These are phyloP conservation scores for Canavalia ensiformis DNA, from an alignment of 306 rosid genomes.

Conservation along the genomic window DNA sequence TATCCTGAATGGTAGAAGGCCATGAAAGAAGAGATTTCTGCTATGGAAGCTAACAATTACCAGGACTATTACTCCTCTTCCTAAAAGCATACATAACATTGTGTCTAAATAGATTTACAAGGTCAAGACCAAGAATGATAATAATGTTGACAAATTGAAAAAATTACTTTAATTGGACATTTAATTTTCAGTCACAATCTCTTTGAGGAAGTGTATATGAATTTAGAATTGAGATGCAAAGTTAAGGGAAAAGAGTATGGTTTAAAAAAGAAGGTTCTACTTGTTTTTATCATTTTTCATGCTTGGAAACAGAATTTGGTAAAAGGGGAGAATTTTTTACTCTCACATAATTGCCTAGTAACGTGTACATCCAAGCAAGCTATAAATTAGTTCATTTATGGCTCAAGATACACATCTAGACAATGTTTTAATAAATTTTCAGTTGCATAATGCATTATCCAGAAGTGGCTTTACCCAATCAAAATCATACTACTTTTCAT, in stretches of 20 bases:
- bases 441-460: background rate
- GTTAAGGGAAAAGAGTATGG: background rate
- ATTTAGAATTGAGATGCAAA: background rate
- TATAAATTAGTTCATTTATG: background rate
- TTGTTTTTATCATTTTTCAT: no score
- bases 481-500: background rate
- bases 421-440: constrained; percentile 4
- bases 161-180: background rate
- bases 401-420: background rate
- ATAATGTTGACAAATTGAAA: no score
- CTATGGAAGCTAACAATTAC: background rate
- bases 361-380: no score
- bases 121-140: no score
- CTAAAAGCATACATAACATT: background rate
- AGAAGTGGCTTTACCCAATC: background rate
- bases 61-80: background rate
- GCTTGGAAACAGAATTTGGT: no score
- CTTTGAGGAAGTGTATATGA: background rate
- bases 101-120: background rate
- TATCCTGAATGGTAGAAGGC: no score
- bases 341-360: no score
- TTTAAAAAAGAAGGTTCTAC: no score
- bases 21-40: background rate
- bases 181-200: background rate
- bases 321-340: no score